phyloP scores from a whole-genome alignment of 2,329 filamentous ascomycete species.

The Nigrospora osmanthi region DNA sequence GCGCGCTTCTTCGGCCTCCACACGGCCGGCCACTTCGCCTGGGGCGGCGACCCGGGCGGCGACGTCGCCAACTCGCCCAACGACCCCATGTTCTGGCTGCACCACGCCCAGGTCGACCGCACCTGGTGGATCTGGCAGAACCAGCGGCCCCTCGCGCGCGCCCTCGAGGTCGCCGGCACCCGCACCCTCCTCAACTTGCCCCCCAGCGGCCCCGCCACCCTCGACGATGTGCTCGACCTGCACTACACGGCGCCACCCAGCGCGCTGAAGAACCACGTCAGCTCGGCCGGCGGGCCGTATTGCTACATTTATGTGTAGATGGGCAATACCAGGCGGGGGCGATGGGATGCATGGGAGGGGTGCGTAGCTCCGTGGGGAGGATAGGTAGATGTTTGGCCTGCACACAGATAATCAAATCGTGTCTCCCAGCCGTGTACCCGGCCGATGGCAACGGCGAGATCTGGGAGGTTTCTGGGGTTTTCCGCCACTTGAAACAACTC shows the following conservation, averaged over 20 bases:
- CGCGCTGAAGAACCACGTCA: slow-evolving; percentile 4
- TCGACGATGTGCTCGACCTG: slow-evolving; percentile 14
- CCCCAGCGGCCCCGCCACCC: slow-evolving; percentile 11
- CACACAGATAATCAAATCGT: too few relatives aligned
- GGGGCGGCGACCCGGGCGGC: slow-evolving; percentile 25
- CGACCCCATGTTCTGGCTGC: slow-evolving; percentile 6
- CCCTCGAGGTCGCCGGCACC: slow-evolving; percentile 12
- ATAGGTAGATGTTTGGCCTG: too few relatives aligned
- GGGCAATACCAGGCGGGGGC: too few relatives aligned
- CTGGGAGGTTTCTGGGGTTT: too few relatives aligned
- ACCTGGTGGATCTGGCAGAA: slow-evolving; percentile 19
- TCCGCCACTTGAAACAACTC: too few relatives aligned
- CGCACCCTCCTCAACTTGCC: slow-evolving; percentile 13
- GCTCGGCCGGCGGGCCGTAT: slow-evolving; percentile 2
- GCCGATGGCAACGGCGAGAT: too few relatives aligned
- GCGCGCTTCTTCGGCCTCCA: slow-evolving; percentile 15
- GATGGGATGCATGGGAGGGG: too few relatives aligned
- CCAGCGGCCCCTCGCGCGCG: slow-evolving; percentile 9
- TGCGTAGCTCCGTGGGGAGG: too few relatives aligned
- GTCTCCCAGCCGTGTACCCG: too few relatives aligned
- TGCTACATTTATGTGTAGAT: slow-evolving; percentile 5
- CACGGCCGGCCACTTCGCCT: slow-evolving; percentile 25
- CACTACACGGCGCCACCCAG: slow-evolving; percentile 1
- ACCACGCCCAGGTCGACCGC: slow-evolving; percentile 11
- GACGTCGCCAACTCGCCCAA: slow-evolving; percentile 5